A percentile compares a stretch with the other conserved stretches of the same genome.
phyloP scores from a whole-genome alignment of 495 filamentous ascomycete species.

The Penicillium soppii region DNA sequence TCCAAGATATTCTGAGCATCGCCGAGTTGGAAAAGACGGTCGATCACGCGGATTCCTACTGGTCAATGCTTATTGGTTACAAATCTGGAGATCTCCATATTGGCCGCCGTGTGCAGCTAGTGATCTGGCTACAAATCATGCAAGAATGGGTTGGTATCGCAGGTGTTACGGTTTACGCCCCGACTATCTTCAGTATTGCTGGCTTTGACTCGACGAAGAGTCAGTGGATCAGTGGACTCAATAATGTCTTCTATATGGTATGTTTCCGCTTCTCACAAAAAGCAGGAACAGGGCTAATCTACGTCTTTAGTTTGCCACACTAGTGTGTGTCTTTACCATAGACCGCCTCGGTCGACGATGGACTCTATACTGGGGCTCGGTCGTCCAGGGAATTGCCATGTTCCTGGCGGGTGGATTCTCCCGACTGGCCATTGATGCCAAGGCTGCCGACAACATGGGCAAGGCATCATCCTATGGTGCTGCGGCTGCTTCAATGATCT shows the following conservation, averaged over 20 bases:
- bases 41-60: slow-evolving; percentile 53
- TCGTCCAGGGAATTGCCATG: slow-evolving; percentile 62
- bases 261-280: not conserved
- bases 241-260: slow-evolving; percentile 63
- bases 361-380: slow-evolving; percentile 67
- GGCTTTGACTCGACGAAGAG: slow-evolving; percentile 59
- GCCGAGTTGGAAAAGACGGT: slow-evolving; percentile 56
- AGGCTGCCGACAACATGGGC: slow-evolving; percentile 39
- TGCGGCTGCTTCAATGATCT: slow-evolving; percentile 66
- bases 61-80: slow-evolving; percentile 62
- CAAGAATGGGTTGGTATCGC: slow-evolving; percentile 75
- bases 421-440: slow-evolving; percentile 50
- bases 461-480: slow-evolving; percentile 56
- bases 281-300: not conserved
- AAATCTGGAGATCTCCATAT: slow-evolving; percentile 63
- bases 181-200: slow-evolving; percentile 67
- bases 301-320: slow-evolving; percentile 48
- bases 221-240: slow-evolving; percentile 68
- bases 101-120: slow-evolving; percentile 64
- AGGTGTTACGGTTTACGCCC: slow-evolving; percentile 66
- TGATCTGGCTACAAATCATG: slow-evolving; percentile 72
- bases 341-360: slow-evolving; percentile 68
- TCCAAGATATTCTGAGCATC: slow-evolving; percentile 60
- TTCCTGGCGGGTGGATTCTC: slow-evolving; percentile 59
- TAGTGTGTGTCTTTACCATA: slow-evolving; percentile 67